Conservation (phyloP, 75 land plant genomes). For the Pseudotsuga menziesii region DNA sequence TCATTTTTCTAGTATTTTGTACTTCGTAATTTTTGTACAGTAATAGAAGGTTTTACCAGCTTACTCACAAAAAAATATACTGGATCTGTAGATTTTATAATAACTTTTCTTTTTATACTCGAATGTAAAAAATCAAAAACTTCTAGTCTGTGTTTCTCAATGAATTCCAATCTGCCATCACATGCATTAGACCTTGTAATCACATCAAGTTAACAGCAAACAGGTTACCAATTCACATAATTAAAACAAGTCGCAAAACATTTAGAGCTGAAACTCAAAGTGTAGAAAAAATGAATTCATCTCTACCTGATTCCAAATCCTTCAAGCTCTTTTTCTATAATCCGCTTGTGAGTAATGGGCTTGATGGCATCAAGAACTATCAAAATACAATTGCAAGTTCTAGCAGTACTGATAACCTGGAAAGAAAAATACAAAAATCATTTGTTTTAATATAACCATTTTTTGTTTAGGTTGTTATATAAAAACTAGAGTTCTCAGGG, state of each 20-base stretch:
- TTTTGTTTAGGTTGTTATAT: not conserved
- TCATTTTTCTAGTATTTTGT: no score
- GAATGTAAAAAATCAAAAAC: no score
- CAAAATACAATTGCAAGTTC: conserved; percentile 97
- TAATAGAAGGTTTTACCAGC: no score
- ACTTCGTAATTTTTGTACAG: no score
- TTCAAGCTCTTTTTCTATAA: conserved; percentile 99
- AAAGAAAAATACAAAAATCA: conserved; percentile 1
- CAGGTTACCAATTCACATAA: no score
- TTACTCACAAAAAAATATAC: no score
- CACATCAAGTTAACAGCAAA: no score
- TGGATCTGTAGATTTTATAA: no score
- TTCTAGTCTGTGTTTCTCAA: no score
- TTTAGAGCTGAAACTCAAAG: not conserved
- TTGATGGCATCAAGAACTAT: conserved; percentile 99
- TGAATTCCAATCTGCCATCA: no score
- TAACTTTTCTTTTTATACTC: no score
- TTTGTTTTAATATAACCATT: not conserved
- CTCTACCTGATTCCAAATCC: conserved; percentile 98
- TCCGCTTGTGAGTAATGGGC: conserved; percentile 98
- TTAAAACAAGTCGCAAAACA: conserved; percentile 4
- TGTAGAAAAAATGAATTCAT: not conserved
- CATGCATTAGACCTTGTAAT: no score
- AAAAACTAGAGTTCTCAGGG: not conserved
- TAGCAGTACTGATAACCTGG: conserved; percentile 98